A percentile compares a stretch with the other conserved stretches of the same genome.
phyloP scores from a whole-genome alignment of 1,284 basidiomycete genomes.

The Marasmius tenuissimus region DNA sequence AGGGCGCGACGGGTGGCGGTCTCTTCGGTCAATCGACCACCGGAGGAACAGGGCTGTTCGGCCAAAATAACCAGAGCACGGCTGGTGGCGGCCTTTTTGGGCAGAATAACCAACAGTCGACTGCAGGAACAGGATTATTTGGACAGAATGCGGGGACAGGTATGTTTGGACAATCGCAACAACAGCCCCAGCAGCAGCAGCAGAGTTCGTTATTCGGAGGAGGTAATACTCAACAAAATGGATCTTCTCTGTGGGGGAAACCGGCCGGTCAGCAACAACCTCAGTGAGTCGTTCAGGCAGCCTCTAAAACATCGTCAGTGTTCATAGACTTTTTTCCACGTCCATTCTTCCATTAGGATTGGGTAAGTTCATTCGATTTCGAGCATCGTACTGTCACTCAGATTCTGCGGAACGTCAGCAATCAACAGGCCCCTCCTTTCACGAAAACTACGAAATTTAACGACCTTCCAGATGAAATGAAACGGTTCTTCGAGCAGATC shows the following conservation, averaged over 20 bases:
- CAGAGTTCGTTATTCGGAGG: conserved; percentile 26
- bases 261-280: conserved; percentile 30
- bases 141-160: conserved; percentile 11
- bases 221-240: conserved; percentile 19
- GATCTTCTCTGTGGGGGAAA: conserved; percentile 37
- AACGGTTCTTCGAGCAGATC: conserved; percentile 64
- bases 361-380: conserved; percentile 8
- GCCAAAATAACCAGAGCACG: conserved; percentile 4
- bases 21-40: conserved; percentile 10
- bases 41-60: conserved; percentile 9
- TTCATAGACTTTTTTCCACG: not conserved
- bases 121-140: not conserved
- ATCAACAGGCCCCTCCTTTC: conserved; percentile 46
- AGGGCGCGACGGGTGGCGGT: conserved; percentile 15
- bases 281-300: conserved; percentile 24
- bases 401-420: conserved; percentile 6
- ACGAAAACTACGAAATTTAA: conserved; percentile 81
- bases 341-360: not conserved
- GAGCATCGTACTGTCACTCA: conserved; percentile 2
- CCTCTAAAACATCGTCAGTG: not conserved
- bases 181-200: conserved; percentile 24
- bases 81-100: conserved; percentile 6
- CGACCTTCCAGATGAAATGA: conserved; percentile 72
- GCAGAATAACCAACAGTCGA: conserved; percentile 4
- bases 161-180: conserved; percentile 13